Evolutionary conservation across 2,329 filamentous ascomycete species (phyloP).

Genomic region (Aureobasidium sp.): DNA sequence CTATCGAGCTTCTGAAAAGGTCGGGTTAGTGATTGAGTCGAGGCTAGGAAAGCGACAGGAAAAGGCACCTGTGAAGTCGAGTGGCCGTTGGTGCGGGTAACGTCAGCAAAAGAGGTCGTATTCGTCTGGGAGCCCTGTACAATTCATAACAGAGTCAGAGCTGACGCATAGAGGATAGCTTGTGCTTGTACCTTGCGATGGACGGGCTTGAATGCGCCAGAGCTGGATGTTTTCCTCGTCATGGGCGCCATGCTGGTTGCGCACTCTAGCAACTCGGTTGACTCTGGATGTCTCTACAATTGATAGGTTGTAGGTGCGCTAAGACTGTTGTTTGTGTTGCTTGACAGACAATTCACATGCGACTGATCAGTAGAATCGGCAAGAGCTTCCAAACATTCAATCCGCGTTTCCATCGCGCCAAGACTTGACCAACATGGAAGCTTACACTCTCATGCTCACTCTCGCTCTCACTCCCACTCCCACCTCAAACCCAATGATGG

Average conservation of each 20-base stretch:
- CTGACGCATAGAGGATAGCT: too few relatives aligned
- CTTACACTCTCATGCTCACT: background rate
- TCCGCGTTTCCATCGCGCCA: background rate
- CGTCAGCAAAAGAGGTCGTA: background rate
- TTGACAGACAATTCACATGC: background rate
- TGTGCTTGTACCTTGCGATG: constrained; percentile 15
- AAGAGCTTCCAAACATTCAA: background rate
- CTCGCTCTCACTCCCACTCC: background rate
- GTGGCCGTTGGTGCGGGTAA: background rate
- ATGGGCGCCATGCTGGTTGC: constrained; percentile 10
- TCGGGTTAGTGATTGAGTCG: background rate
- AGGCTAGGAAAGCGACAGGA: background rate
- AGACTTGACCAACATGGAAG: background rate
- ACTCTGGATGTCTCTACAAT: too few relatives aligned
- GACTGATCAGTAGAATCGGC: background rate
- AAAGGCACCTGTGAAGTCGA: background rate
- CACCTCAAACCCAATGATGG: too few relatives aligned
- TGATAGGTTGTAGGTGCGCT: background rate
- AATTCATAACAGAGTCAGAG: background rate
- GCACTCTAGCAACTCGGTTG: background rate
- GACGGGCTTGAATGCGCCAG: constrained; percentile 10
- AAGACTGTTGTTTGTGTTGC: background rate
- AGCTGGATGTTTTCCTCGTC: background rate
- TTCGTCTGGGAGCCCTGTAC: background rate
- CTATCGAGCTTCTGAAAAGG: background rate